Conservation (phyloP, 306 rosid species). For the Cucumis hystrix region DNA sequence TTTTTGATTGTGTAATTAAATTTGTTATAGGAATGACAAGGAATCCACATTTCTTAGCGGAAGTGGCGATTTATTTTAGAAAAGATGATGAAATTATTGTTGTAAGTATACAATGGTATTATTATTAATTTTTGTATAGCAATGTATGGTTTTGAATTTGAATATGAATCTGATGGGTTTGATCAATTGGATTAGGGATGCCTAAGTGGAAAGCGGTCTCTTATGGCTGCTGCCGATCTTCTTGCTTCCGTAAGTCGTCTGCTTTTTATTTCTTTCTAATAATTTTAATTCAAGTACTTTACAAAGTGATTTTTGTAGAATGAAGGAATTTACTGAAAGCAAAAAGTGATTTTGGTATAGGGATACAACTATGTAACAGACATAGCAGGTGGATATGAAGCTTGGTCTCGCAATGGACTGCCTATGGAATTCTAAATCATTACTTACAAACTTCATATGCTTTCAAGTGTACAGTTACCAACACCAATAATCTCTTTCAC, state of each 20-base stretch:
- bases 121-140: neutral
- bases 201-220: conserved; percentile 60
- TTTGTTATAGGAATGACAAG: conserved; percentile 46
- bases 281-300: neutral
- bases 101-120: conserved; percentile 29
- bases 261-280: neutral
- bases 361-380: conserved; percentile 69
- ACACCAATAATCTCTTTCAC: neutral
- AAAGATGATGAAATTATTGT: conserved; percentile 72
- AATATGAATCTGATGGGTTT: neutral
- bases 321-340: too few relatives aligned
- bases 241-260: conserved; percentile 43
- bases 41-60: conserved; percentile 44
- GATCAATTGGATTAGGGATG: conserved; percentile 39
- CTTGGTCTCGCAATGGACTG: conserved; percentile 69
- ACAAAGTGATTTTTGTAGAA: neutral
- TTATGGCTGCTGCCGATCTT: conserved; percentile 76
- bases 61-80: conserved; percentile 44
- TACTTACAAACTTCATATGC: neutral
- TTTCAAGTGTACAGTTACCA: neutral
- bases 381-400: conserved; percentile 81
- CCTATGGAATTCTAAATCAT: conserved; percentile 44
- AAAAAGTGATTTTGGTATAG: conserved; percentile 16
- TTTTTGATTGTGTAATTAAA: too few relatives aligned
- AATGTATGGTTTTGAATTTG: too few relatives aligned